These are phyloP conservation scores for Dichotomopilus funicola DNA, from an alignment of 2,329 filamentous ascomycete species.

Conservation along the genomic window DNA sequence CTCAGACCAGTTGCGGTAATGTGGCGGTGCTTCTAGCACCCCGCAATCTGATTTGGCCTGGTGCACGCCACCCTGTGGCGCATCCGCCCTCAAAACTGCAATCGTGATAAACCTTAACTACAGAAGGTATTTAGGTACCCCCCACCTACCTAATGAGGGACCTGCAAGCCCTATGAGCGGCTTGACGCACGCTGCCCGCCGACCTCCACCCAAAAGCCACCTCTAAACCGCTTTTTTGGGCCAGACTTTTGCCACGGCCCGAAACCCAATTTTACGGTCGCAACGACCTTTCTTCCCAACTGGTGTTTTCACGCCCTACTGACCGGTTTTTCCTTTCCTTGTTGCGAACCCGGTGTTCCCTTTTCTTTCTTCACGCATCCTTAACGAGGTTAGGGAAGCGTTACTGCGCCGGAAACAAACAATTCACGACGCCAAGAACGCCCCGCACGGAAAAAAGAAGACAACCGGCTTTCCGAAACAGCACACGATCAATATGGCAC, in stretches of 20 bases:
- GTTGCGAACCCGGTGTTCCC: background rate
- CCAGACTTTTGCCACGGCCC: conserved; percentile 4
- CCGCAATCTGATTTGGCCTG: too few species aligned
- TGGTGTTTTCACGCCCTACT: conserved; percentile 1
- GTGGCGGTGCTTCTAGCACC: too few species aligned
- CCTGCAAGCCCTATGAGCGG: conserved; percentile 8
- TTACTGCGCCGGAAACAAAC: background rate
- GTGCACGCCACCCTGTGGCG: too few species aligned
- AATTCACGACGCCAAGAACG: background rate
- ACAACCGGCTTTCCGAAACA: background rate
- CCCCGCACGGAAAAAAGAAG: background rate
- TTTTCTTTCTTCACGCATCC: conserved; percentile 1
- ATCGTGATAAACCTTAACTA: too few species aligned
- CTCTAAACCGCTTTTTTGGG: conserved; percentile 10
- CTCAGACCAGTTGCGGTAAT: too few species aligned
- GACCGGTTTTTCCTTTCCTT: background rate
- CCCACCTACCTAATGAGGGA: background rate
- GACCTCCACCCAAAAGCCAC: conserved; percentile 4
- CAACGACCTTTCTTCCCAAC: background rate
- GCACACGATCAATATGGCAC: conserved; percentile 58
- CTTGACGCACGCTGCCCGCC: background rate
- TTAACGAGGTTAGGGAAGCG: background rate
- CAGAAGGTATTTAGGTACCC: too few species aligned
- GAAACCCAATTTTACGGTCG: background rate
- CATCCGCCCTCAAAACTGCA: too few species aligned